Evolutionary conservation across 164 flowering plant species (phyloP).

Genomic region (Akebia trifoliata): DNA sequence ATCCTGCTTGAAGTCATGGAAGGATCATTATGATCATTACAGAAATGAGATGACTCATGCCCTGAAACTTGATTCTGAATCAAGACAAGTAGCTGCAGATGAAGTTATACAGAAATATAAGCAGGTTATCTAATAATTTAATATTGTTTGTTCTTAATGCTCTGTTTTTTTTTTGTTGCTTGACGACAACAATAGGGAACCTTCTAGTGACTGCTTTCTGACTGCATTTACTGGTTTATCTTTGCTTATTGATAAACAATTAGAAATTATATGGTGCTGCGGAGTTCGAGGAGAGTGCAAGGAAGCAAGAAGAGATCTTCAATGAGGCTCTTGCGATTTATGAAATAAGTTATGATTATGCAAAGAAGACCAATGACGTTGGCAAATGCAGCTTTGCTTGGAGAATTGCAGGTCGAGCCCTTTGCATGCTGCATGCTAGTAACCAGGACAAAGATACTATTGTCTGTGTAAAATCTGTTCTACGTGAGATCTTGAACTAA

Average conservation of each 20-base stretch:
- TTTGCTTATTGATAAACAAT: background rate
- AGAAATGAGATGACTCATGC: conserved; percentile 51
- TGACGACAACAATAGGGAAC: too few relatives aligned
- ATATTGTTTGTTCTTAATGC: too few relatives aligned
- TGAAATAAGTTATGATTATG: conserved; percentile 42
- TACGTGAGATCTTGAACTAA: conserved; percentile 27
- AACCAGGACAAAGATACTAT: conserved; percentile 26
- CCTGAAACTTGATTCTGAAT: conserved; percentile 15
- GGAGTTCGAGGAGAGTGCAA: conserved; percentile 43
- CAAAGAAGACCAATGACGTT: conserved; percentile 14
- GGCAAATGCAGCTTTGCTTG: conserved; percentile 53
- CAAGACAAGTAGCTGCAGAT: conserved; percentile 31
- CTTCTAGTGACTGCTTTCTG: background rate
- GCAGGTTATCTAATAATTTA: conserved; percentile 36
- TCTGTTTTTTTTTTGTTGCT: background rate
- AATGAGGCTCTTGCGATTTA: conserved; percentile 70
- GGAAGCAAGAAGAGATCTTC: conserved; percentile 32
- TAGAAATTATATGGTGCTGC: conserved; percentile 55
- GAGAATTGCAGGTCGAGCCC: conserved; percentile 76
- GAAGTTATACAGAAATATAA: conserved; percentile 48
- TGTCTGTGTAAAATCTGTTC: conserved; percentile 31
- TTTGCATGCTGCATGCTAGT: conserved; percentile 28
- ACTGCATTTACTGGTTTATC: background rate
- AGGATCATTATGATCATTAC: conserved; percentile 35
- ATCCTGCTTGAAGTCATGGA: conserved; percentile 32